These are phyloP conservation scores for Iris pallida DNA, from an alignment of 116 monocot species.

Conservation along the genomic window DNA sequence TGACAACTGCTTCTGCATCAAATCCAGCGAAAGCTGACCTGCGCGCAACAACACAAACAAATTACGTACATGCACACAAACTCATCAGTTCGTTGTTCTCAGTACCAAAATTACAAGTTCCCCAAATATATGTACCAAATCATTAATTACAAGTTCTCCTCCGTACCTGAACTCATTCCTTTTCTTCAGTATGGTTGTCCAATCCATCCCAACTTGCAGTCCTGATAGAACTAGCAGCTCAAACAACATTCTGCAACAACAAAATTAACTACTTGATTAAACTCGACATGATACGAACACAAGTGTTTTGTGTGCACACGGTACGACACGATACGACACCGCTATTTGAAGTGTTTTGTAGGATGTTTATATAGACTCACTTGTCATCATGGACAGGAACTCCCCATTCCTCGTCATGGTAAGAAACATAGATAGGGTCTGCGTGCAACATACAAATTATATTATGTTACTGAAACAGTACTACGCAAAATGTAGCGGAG, in stretches of 20 bases:
- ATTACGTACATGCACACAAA: no score
- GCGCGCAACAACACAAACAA: conserved; percentile 2
- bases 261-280: not conserved
- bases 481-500: no score
- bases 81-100: no score
- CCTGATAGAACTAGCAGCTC: conserved; percentile 71
- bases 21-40: conserved; percentile 84
- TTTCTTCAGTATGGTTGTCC: conserved; percentile 83
- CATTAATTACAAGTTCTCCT: no score
- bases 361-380: conserved; percentile 25
- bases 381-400: conserved; percentile 83
- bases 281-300: no score
- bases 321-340: no score
- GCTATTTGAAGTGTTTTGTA: not conserved
- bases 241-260: conserved; percentile 62
- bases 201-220: conserved; percentile 79
- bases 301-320: no score
- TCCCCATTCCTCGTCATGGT: conserved; percentile 97
- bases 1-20: conserved; percentile 56
- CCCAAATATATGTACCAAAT: no score
- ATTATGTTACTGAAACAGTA: no score
- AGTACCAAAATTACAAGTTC: no score
- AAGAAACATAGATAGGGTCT: conserved; percentile 79
- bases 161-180: conserved; percentile 62
- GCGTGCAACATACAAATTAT: no score